Conservation (phyloP, 2,329 filamentous ascomycete genomes). For the Venturiaceae sp. region DNA sequence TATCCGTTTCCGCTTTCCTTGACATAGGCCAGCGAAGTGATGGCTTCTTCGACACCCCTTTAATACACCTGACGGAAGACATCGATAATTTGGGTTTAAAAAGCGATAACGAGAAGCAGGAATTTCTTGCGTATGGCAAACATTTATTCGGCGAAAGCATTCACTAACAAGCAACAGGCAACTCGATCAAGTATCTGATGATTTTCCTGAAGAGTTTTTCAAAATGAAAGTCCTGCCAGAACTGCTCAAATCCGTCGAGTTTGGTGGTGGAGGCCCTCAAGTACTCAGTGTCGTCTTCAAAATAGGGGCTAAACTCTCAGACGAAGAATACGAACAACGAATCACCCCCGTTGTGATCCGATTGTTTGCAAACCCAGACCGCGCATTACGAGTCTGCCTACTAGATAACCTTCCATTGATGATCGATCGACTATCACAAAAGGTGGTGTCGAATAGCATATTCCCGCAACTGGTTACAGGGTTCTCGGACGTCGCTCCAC, state of each 20-base stretch:
- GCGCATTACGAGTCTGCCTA: constrained; percentile 82
- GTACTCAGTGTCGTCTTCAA: constrained; percentile 84
- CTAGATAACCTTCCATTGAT: constrained; percentile 82
- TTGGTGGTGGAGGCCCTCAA: constrained; percentile 88
- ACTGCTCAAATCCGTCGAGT: constrained; percentile 96
- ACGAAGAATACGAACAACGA: constrained; percentile 79
- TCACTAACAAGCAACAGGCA: constrained; percentile 38
- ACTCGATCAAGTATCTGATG: constrained; percentile 76
- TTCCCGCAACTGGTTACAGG: constrained; percentile 95
- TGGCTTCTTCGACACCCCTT: constrained; percentile 83
- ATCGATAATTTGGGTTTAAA: constrained; percentile 91
- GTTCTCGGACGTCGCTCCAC: constrained; percentile 82
- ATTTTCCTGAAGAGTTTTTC: constrained; percentile 97
- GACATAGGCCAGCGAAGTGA: constrained; percentile 77
- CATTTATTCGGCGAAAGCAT: background rate
- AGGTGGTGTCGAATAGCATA: constrained; percentile 89
- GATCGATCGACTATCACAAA: constrained; percentile 83
- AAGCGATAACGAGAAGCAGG: constrained; percentile 70
- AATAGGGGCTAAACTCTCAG: constrained; percentile 75
- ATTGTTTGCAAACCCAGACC: constrained; percentile 82
- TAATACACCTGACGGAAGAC: constrained; percentile 87
- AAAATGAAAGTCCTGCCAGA: constrained; percentile 95
- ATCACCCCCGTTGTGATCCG: constrained; percentile 81
- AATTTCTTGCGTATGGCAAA: constrained; percentile 58
- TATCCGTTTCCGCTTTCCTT: constrained; percentile 76